These are phyloP conservation scores for Cutaneotrichosporon sp. DNA, from an alignment of 1,284 basidiomycete species.

Conservation along the genomic window DNA sequence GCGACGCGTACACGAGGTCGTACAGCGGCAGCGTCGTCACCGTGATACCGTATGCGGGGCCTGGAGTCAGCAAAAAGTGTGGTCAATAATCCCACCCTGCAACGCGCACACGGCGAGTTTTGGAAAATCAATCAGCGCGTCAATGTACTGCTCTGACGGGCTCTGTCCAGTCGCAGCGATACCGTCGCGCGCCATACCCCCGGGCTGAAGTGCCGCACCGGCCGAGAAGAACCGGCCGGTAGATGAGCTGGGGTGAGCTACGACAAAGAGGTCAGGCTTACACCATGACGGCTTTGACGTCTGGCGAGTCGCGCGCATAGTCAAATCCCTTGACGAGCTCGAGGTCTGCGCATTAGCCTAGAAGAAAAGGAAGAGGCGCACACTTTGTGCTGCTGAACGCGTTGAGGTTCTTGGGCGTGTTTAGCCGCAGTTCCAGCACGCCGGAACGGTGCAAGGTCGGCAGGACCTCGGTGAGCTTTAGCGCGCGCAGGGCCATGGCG, in stretches of 20 bases:
- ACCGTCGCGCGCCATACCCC: constrained; percentile 8
- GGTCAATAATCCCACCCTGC: constrained; percentile 5
- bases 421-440: constrained; percentile 21
- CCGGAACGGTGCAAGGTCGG: constrained; percentile 11
- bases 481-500: constrained; percentile 1
- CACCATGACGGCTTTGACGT: constrained; percentile 18
- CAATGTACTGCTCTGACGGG: constrained; percentile 9
- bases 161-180: background rate
- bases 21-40: constrained; percentile 20
- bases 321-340: constrained; percentile 19
- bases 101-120: constrained; percentile 16
- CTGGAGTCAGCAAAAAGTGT: background rate
- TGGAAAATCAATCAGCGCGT: constrained; percentile 18
- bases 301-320: constrained; percentile 10
- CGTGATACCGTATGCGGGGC: constrained; percentile 18
- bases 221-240: constrained; percentile 18
- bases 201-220: constrained; percentile 10
- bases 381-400: constrained; percentile 11
- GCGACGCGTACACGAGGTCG: constrained; percentile 17
- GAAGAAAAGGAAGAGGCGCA: no score
- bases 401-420: constrained; percentile 22
- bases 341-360: constrained; percentile 5
- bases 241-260: constrained; percentile 8
- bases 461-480: constrained; percentile 16
- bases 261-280: background rate